These are phyloP conservation scores for Calvatia gigantea DNA, from an alignment of 768 basidiomycete species.

Conservation along the genomic window DNA sequence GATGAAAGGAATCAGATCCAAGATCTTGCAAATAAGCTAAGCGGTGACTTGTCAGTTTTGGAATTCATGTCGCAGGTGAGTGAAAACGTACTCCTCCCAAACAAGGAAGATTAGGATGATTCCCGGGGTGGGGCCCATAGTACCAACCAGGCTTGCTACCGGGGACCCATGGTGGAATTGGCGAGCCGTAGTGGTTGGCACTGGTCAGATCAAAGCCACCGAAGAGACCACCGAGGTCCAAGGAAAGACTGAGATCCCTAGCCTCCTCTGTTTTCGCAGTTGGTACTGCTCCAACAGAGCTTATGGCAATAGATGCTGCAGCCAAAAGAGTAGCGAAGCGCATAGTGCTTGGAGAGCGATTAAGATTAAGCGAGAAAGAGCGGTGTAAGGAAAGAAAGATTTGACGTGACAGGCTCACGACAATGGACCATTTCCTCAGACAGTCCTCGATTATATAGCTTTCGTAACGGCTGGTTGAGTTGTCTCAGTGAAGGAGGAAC, in stretches of 20 bases:
- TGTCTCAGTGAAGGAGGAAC: background rate
- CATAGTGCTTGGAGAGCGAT: background rate
- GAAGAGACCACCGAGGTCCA: constrained; percentile 6
- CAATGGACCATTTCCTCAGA: background rate
- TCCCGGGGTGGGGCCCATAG: constrained; percentile 26
- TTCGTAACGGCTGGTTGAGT: background rate
- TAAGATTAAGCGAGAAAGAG: background rate
- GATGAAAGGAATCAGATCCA: constrained; percentile 25
- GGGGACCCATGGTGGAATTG: constrained; percentile 28
- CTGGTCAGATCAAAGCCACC: constrained; percentile 1
- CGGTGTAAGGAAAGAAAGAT: background rate
- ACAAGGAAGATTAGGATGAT: constrained; percentile 21
- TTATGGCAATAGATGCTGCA: background rate
- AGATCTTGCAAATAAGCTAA: constrained; percentile 10
- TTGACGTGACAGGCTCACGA: constrained; percentile 1
- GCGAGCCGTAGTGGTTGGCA: constrained; percentile 31
- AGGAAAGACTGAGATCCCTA: constrained; percentile 3
- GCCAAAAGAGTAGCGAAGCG: constrained; percentile 4
- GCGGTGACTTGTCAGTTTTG: background rate
- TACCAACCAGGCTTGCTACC: constrained; percentile 35
- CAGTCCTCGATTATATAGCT: constrained; percentile 2
- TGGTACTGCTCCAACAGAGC: background rate
- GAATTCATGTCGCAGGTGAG: constrained; percentile 21
- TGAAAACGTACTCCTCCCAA: constrained; percentile 17
- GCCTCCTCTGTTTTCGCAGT: background rate